Base-by-base conservation (phyloP, 495 filamentous ascomycete genomes). In the Pyronema omphalodes region DNA sequence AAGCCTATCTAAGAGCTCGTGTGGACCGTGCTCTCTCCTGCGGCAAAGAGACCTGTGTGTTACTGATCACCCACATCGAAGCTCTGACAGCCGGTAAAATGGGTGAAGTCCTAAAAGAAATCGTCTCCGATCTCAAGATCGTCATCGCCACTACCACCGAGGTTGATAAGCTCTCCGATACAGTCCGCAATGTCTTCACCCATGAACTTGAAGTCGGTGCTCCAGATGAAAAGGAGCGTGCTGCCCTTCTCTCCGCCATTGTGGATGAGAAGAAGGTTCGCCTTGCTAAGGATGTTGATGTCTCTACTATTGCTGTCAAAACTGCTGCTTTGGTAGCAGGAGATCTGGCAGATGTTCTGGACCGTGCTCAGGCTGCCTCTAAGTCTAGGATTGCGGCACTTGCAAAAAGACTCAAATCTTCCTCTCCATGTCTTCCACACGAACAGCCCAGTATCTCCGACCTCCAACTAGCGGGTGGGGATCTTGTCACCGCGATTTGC, bases 301-400 rank as follows among this genome's bases (percentile, higher is more conserved):
- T 98, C 6, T 71, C 78, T 33, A 74, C 80, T 17, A 79, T 96
- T 36, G 89, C 91, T 6, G 72, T 95, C 46, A 96, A 95, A 73
- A 98, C 91, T 5, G 91, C 91, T 34, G 91, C 91, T 14, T 74
- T 98, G 7, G 91, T 96, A 8, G 91, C 89, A 23, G 89, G 91
- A 9, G 87, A 98, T 66, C 70, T 98, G 34, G 81, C 88, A 6
- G 91, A 98, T 58, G 88, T 98, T 1, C 86, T 95, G 45, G 88
- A 95, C 59, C 77, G 91, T 18, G 91, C 91, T 6, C 68, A 84
- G 8, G 77, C 84, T 6, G 88, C 86, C 0, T 75, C 83, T 56
- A 73, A 74, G 35, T 73, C 76, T 23, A 81, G 91, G 12, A 71
- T 96, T 0, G 83, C 88, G 62, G 66, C 70, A 29, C 71, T 98